Base-by-base conservation (phyloP, 139 green algal species). In the Coccomyxa sp. region DNA sequence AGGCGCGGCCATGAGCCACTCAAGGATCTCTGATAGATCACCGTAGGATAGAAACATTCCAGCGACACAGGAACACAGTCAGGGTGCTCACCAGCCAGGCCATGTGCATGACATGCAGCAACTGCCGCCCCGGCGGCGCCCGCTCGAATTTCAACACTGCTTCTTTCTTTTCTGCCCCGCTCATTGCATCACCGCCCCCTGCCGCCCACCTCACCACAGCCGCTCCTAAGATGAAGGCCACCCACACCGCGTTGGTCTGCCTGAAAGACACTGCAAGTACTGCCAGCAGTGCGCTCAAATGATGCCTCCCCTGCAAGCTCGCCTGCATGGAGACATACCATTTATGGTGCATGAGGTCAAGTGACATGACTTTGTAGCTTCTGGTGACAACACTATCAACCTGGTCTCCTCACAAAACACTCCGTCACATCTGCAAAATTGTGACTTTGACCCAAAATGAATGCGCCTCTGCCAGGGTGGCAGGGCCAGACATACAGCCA, bases 231-330 rank as follows among this genome's bases (percentile, higher is more conserved):
- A 92, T 86, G 81, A 98, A 98, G 0, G 87, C 87, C 4, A 91
- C 88, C 96, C 96, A 99, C 27, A 99, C 93, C 9, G 91, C 95
- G 84, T 98, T 98, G 18, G 95, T 99, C 87, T 99, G 96, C 57
- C 96, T 87, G 82, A 96, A 92, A 0, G 89, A 31, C 14, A 96
- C 87, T 12, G 96, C 91, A 17, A 80, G 84, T 0, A 83, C 88
- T 0, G 76, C 92, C 57, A 90, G 82, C 58, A 89, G 31, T 13
- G 81, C 89, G 0, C 87, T 76, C 58, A 88, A 30, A 4, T 23
- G 13, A 25, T 79, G 79, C 16, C 82, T 79, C 0, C 68, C 13
- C 0, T 82, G 71, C n/a, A 86, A 68, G 1, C 66, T 45, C 18
- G 85, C 84, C 82, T 85, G 85, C 77, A 83, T 60, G 12, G 31